Conservation (phyloP, 2,329 filamentous ascomycete species). For the Fusarium annulatum region DNA sequence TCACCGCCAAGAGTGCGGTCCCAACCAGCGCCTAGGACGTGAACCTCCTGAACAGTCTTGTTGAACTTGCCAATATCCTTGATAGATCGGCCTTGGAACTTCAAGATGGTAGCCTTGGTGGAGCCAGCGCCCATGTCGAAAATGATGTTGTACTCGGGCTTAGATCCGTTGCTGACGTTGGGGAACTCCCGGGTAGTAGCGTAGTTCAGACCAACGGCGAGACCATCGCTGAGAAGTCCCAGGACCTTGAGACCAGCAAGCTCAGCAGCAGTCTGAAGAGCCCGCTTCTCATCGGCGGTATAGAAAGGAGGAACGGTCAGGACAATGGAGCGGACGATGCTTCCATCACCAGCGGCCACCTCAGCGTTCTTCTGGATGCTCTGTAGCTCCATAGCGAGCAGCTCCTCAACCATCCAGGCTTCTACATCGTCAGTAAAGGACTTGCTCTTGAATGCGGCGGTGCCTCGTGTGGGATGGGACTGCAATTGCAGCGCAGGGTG, state of each 20-base stretch:
- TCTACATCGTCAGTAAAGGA: constrained; percentile 71
- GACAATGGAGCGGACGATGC: constrained; percentile 81
- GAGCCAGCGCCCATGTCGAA: constrained; percentile 99
- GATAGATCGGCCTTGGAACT: constrained; percentile 87
- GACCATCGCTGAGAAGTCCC: constrained; percentile 85
- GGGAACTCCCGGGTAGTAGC: constrained; percentile 92
- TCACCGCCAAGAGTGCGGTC: constrained; percentile 92
- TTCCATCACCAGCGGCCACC: constrained; percentile 79
- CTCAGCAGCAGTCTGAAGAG: constrained; percentile 84
- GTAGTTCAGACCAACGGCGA: constrained; percentile 95
- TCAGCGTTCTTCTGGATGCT: constrained; percentile 92
- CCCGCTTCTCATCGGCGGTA: constrained; percentile 88
- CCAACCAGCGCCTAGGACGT: constrained; percentile 87
- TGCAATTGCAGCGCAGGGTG: constrained; percentile 83
- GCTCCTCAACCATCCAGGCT: constrained; percentile 85
- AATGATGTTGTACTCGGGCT: constrained; percentile 90
- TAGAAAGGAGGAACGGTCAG: constrained; percentile 93
- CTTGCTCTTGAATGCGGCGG: constrained; percentile 84
- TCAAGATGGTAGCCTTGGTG: constrained; percentile 87
- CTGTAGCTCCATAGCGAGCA: constrained; percentile 95
- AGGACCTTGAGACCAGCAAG: constrained; percentile 89
- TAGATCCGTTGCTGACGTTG: constrained; percentile 81
- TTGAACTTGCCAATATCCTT: constrained; percentile 95
- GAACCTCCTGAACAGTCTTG: constrained; percentile 97
- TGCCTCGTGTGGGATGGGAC: constrained; percentile 68